These are phyloP conservation scores for Quercus phellos DNA, from an alignment of 331 rosid species.

Conservation along the genomic window DNA sequence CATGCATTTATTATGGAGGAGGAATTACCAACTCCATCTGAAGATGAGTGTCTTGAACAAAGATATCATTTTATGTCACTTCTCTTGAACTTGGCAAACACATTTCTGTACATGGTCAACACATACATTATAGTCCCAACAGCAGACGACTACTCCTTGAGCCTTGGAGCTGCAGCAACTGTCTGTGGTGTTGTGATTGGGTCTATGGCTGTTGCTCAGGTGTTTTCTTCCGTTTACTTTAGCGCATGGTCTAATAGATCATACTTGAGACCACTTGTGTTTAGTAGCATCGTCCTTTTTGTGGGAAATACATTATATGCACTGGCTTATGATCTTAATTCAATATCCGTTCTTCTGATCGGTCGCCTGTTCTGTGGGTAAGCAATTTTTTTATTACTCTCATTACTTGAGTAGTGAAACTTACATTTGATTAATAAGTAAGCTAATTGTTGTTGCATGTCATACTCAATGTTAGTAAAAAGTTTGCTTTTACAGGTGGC, in stretches of 20 bases:
- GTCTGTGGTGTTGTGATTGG: constrained; percentile 53
- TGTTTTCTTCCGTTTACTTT: constrained; percentile 46
- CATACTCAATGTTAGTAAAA: neutral
- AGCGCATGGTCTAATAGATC: constrained; percentile 54
- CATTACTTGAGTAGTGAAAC: neutral
- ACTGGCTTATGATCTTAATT: constrained; percentile 45
- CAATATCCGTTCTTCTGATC: constrained; percentile 40
- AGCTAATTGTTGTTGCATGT: neutral
- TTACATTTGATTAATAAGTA: neutral
- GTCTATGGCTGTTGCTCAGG: constrained; percentile 51
- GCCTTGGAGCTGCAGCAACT: constrained; percentile 55
- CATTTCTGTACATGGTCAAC: constrained; percentile 53
- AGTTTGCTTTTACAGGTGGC: neutral
- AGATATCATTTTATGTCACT: constrained; percentile 44
- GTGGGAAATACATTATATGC: constrained; percentile 49
- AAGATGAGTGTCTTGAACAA: constrained; percentile 21
- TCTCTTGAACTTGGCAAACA: constrained; percentile 40
- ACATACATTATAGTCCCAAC: constrained; percentile 49
- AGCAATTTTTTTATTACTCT: constrained; percentile 1
- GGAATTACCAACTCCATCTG: constrained; percentile 26
- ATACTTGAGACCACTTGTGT: constrained; percentile 44
- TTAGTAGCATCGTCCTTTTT: constrained; percentile 43
- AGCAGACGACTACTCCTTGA: constrained; percentile 46
- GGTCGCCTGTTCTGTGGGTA: constrained; percentile 51
- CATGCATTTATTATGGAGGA: constrained; percentile 39